Evolutionary conservation across 192 early-diverging fungal species (phyloP), one percentile per base, ranked within the genome.

Genomic region (Thoreauomyces humboldtii): DNA sequence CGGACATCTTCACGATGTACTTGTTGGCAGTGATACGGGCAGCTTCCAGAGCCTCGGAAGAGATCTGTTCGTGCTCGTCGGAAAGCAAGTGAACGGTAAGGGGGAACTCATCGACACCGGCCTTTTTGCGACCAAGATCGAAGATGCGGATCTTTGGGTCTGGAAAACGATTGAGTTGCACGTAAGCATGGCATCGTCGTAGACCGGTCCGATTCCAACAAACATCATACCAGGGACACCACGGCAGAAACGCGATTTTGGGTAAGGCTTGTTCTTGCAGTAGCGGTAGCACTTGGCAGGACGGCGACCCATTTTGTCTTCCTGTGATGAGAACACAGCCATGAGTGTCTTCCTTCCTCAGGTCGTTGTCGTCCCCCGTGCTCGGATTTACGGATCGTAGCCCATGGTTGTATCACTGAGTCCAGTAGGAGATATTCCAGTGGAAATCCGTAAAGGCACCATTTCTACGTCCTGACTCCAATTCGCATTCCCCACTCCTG

Each of bases 221-320:
- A n/a, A n/a, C n/a, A n/a, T 63, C 78, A 59, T 66, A 85, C 84
- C 85, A 46, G 95, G 96, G 70, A 98, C 95, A 94, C 93, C 96
- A 89, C 93, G 95, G 83, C 87, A 92, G 90, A 91, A 98, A 60
- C 91, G 89, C 63, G 90, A 95, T 86, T 96, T 99, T 67, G 96
- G 96, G 82, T 97, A 98, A 69, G 93, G 95, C 89, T 98, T 98
- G 92, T 96, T 96, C 87, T 96, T 98, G 82, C 92, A 94, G 86
- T 98, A 98, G 25, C 64, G 87, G 83, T 95, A 98, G 84, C 95
- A 98, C 63, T 92, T 88, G 84, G 95, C 92, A 76, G 95, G 95
- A 92, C 95, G 93, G 71, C 95, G 93, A 92, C 92, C 95, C 95
- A 98, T 94, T 61, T 54, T 69, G 65, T 57, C 55, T 57, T 57